Base-by-base conservation (phyloP, 345 rosid genomes). In the Syzygium aqueum region DNA sequence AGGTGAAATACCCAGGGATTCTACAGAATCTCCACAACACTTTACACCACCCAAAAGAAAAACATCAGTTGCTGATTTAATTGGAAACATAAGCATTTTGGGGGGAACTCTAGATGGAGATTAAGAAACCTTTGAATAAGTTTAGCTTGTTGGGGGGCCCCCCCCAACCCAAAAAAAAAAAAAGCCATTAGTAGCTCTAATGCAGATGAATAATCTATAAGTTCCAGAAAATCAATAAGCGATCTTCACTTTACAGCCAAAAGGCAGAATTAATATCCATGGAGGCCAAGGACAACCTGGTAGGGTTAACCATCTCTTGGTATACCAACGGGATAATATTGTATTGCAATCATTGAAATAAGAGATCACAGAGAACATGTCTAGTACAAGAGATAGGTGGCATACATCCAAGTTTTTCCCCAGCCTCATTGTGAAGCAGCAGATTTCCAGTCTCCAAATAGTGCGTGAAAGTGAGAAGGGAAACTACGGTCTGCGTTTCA, bases 381-480 rank as follows among this genome's bases (percentile, higher is more conserved):
- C 77, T 13, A 87, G 65, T 54, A 28, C 28, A 84, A 77, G 23
- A 85, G 54, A 88, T n/a, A 1, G 33, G 67, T 40, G 86, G 89
- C 98, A 93, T 95, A 95, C 99, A 91, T 40, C 97, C 99, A 87
- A 97, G 99, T 88, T 89, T 93, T 89, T 93, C 94, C 90, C 92
- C 94, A 88, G 96, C 94, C 89, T 96, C 96, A 1, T 93, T 85
- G 87, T 95, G 98, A 92, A 92, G 84, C 65, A 96, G 96, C 85
- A 97, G 95, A 87, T 87, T 89, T 85, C 96, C 99, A 14, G 96
- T 94, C 92, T 95, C 98, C 78, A 97, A 91, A 99, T 99, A 95
- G 86, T 97, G 96, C 94, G 96, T 92, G 85, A 97, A 96, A 84
- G 96, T 94, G 89, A 97, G 96, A 91, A 92, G 91, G 7, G 96